Conservation (phyloP, 345 rosid species). For the Ceriops zippeliana region DNA sequence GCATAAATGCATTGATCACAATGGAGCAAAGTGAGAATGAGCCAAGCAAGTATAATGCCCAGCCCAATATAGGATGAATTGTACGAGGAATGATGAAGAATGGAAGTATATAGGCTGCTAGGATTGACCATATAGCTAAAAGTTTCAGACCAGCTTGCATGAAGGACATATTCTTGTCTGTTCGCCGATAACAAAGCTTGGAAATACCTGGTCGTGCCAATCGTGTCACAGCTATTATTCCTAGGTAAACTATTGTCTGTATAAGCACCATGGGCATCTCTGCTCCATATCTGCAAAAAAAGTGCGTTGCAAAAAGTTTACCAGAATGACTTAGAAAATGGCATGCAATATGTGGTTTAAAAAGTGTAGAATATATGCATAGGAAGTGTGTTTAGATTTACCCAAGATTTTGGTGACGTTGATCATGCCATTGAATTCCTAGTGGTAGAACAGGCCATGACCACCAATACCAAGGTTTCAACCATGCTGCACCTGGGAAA, state of each 20-base stretch:
- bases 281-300: constrained; percentile 49
- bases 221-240: constrained; percentile 56
- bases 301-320: background rate
- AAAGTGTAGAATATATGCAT: too few relatives aligned
- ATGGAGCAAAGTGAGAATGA: constrained; percentile 55
- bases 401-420: constrained; percentile 71
- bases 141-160: constrained; percentile 56
- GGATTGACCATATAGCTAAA: constrained; percentile 63
- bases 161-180: constrained; percentile 50
- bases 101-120: constrained; percentile 69
- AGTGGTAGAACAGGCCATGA: constrained; percentile 95
- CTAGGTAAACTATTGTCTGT: constrained; percentile 59
- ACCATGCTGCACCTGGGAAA: constrained; percentile 89
- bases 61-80: constrained; percentile 76
- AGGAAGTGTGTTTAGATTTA: constrained; percentile 15
- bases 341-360: background rate
- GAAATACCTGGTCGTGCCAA: constrained; percentile 62
- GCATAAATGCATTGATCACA: constrained; percentile 60
- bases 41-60: constrained; percentile 76
- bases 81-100: constrained; percentile 77
- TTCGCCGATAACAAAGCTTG: constrained; percentile 70
- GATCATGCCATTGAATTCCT: constrained; percentile 81
- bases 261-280: constrained; percentile 70
- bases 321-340: background rate
- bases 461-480: constrained; percentile 99